Evolutionary conservation across 1,284 basidiomycete genomes (phyloP).

Genomic region (Heterobasidion parviporum): DNA sequence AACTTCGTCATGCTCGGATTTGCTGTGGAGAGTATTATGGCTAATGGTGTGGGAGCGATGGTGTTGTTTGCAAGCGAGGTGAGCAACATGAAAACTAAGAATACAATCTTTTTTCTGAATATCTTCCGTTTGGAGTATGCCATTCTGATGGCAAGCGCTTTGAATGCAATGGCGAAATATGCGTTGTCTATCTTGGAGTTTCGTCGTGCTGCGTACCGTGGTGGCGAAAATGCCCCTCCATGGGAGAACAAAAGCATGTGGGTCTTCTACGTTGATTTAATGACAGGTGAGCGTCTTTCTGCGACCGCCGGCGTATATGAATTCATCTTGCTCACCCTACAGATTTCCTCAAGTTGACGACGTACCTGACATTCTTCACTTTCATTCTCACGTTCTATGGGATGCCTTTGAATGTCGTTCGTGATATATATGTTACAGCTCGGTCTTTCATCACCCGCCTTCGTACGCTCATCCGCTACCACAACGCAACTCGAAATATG

Average conservation of each 20-base stretch:
- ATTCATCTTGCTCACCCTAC: background rate
- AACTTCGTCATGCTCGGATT: slow-evolving; percentile 72
- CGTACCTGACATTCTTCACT: slow-evolving; percentile 89
- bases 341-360: slow-evolving; percentile 92
- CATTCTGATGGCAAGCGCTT: slow-evolving; percentile 77
- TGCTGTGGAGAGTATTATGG: slow-evolving; percentile 71
- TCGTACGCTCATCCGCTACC: slow-evolving; percentile 85
- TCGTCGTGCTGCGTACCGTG: slow-evolving; percentile 63
- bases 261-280: slow-evolving; percentile 89
- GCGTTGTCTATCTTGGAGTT: slow-evolving; percentile 79
- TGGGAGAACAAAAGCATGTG: slow-evolving; percentile 99
- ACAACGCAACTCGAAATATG: slow-evolving; percentile 94
- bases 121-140: slow-evolving; percentile 56
- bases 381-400: slow-evolving; percentile 92
- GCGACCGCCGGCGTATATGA: background rate
- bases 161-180: slow-evolving; percentile 82
- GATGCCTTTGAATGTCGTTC: slow-evolving; percentile 92
- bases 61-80: slow-evolving; percentile 95
- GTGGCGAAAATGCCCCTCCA: slow-evolving; percentile 80
- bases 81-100: slow-evolving; percentile 16
- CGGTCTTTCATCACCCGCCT: slow-evolving; percentile 85
- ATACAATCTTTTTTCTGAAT: background rate
- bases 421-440: slow-evolving; percentile 93
- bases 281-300: slow-evolving; percentile 53
- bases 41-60: slow-evolving; percentile 80